phyloP scores from a whole-genome alignment of 352 stramenopile genomes.

The Chrysophaeum taylorii region DNA sequence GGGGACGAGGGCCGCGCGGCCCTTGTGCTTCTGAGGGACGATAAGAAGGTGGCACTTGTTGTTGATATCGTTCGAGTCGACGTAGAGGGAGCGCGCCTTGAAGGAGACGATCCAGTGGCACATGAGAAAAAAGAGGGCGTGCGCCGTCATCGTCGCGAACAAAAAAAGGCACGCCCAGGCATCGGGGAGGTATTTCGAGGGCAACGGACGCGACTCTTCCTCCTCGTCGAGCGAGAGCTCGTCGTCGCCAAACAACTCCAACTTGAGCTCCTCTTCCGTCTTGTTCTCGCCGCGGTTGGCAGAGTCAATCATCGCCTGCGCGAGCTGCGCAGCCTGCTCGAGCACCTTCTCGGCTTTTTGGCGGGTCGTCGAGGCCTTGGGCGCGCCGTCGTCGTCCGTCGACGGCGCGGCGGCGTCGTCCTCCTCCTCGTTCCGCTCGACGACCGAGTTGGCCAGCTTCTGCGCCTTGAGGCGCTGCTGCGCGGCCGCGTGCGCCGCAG shows the following conservation, averaged over 20 bases:
- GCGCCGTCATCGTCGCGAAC: conserved; percentile 56
- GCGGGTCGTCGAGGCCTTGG: not conserved
- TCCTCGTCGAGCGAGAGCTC: not conserved
- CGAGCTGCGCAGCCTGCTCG: not conserved
- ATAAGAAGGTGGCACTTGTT: conserved; percentile 27
- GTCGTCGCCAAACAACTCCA: conserved; percentile 1
- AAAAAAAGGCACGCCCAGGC: conserved; percentile 75
- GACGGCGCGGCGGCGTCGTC: not conserved
- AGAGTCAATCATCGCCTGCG: not conserved
- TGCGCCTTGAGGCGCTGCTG: not conserved
- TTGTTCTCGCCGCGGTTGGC: conserved; percentile 15
- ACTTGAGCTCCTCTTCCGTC: conserved; percentile 2
- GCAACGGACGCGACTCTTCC: conserved; percentile 33
- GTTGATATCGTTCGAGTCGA: conserved; percentile 1
- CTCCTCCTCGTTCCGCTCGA: not conserved
- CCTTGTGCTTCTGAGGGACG: conserved; percentile 21
- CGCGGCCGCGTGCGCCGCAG: not conserved
- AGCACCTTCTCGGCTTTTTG: not conserved
- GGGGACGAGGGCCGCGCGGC: conserved; percentile 26
- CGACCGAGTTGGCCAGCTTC: not conserved
- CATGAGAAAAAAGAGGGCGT: conserved; percentile 54
- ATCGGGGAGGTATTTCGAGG: conserved; percentile 72
- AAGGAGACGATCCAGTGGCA: conserved; percentile 32
- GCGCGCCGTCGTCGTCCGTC: not conserved
- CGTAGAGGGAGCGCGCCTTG: conserved; percentile 24